Base-by-base conservation (phyloP, 2,329 filamentous ascomycete genomes). In the Fusarium sp. region DNA sequence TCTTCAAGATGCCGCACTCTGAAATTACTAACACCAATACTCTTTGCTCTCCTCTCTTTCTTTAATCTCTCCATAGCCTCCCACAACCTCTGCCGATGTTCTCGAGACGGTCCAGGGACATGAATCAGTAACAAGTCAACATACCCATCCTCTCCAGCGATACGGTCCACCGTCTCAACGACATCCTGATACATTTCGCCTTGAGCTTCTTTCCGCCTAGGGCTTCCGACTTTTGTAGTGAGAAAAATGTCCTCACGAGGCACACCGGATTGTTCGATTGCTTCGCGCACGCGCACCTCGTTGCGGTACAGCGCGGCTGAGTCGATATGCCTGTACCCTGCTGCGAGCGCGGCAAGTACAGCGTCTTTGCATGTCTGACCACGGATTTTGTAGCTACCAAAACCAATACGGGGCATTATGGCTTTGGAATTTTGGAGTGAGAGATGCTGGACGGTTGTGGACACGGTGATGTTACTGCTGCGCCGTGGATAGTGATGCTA, bases 1-100 rank as follows among this genome's bases (percentile, higher is more conserved):
- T 91, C 88, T 73, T 93, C 86, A 24, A 93, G 86, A 73, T 92
- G 88, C 43, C 84, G 82, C 47, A 89, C 84, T 4, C 89, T 88
- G 71, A 87, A 93, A 74, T 93, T 93, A 76, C 89, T 91, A 52
- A 93, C 90, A 0, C 91, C 91, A 71, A 93, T 92, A 37, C 84
- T 84, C 77, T 83, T 87, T 41, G 86, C 83, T 67, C 83, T 87
- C 7, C 89, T 90, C 67, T 89, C 85, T 15, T 82, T 79, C 61
- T 87, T 80, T 40, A 90, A 76, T 74, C 80, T 85, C 78, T 92
- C 90, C 71, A 93, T 78, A 2, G 88, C 89, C 62, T 82, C 79
- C 90, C 90, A 93, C 75, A 92, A 81, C 66, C 85, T 81, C 77
- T 87, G 87, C 41, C 89, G 81, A 14, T 82, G 83, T 20, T 83